Conservation (phyloP, 331 rosid genomes). For the Saraca asoca region DNA sequence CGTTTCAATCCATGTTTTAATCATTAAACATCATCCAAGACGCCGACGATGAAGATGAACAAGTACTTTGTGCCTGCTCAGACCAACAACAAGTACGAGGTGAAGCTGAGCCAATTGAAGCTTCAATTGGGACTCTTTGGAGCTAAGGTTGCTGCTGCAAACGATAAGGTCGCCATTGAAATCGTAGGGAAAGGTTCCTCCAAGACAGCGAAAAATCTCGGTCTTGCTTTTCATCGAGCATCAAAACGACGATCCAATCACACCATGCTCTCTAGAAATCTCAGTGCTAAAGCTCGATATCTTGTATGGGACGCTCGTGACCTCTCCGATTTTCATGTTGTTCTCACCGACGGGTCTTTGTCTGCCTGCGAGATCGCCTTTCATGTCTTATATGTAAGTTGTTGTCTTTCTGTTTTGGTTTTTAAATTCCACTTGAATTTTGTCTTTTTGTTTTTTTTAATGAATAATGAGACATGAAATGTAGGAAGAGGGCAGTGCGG, state of each 20-base stretch:
- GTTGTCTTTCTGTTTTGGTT: neutral
- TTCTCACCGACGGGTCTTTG: conserved; percentile 19
- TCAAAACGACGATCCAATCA: conserved; percentile 38
- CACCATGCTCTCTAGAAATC: conserved; percentile 35
- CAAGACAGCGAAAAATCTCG: conserved; percentile 10
- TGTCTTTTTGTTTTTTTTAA: neutral
- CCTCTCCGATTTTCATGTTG: conserved; percentile 41
- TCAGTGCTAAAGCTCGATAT: conserved; percentile 7
- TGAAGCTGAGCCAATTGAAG: conserved; percentile 56
- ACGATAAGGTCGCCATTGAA: conserved; percentile 34
- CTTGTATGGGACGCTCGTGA: conserved; percentile 52
- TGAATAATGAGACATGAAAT: neutral
- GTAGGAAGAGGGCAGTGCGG: conserved; percentile 42
- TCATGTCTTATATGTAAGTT: conserved; percentile 57
- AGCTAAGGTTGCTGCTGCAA: neutral
- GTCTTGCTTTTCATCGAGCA: conserved; percentile 42
- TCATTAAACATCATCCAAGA: neutral
- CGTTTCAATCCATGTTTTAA: conserved; percentile 14
- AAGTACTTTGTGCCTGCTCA: conserved; percentile 42
- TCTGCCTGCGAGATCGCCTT: conserved; percentile 45
- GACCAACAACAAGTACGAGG: conserved; percentile 38
- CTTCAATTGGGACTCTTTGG: conserved; percentile 40
- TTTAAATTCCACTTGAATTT: neutral
- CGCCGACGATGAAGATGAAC: conserved; percentile 21
- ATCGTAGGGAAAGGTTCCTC: conserved; percentile 42